Conservation (phyloP, 192 early-diverging fungal species). For the Gonapodya prolifera region DNA sequence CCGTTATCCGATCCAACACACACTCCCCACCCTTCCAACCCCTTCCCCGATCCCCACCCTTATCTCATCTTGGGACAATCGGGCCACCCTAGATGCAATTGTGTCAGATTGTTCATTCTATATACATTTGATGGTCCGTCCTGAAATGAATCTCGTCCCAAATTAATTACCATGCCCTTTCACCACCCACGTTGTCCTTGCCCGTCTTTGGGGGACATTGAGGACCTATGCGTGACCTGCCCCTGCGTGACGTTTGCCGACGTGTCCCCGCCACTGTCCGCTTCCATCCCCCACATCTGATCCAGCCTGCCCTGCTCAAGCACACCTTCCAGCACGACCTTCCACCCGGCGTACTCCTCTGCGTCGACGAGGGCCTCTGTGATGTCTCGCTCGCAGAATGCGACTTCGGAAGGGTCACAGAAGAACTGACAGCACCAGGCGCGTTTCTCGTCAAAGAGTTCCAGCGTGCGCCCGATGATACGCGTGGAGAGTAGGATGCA, state of each 20-base stretch:
- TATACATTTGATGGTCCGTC: too few species aligned
- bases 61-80: too few species aligned
- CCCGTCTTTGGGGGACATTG: too few species aligned
- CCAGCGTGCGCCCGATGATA: not conserved
- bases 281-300: not conserved
- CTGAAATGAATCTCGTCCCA: too few species aligned
- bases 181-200: too few species aligned
- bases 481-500: not conserved
- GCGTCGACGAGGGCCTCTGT: not conserved
- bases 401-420: not conserved
- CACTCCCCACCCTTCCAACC: too few species aligned
- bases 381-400: not conserved
- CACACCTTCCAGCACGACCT: not conserved
- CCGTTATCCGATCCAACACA: too few species aligned
- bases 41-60: too few species aligned
- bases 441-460: not conserved
- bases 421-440: not conserved
- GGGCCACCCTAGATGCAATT: too few species aligned
- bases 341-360: not conserved
- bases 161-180: too few species aligned
- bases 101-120: too few species aligned
- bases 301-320: not conserved
- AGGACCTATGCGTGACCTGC: too few species aligned
- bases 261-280: not conserved
- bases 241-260: not conserved